Evolutionary conservation across 768 basidiomycete genomes (phyloP), one percentile per base, ranked within the genome.

Genomic region (Panaeolus papilionaceus): DNA sequence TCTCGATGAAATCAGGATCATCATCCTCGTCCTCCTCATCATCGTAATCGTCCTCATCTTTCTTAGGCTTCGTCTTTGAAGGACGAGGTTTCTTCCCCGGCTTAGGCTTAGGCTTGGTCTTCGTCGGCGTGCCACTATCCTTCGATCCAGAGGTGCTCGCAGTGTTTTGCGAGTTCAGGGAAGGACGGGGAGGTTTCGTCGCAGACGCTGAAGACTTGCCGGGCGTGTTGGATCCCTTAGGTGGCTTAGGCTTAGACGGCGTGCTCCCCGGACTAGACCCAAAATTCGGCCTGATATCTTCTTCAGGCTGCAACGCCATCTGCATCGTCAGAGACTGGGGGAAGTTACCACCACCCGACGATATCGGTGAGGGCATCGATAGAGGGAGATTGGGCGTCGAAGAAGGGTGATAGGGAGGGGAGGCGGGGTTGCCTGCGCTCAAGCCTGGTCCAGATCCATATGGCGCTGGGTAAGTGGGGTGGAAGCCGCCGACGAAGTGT

Each of bases 401-500:
- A 33, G 68, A 47, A 12, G 58, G 62, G 5, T 74, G 75, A 40
- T 74, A 68, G 38, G 70, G 67, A 63, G 62, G 61, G 63, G 33
- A 33, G 33, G 33, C 65, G 38, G 39, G 61, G 63, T 65, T 64
- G 33, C n/a, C 58, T 23, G 54, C 51, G 33, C 64, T 28, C n/a
- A 64, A 63, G 23, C 64, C 62, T 12, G 69, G 51, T 20, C 62
- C 20, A 65, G 69, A 61, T 28, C 62, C 20, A 65, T 73, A 69
- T 10, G 42, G 28, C 39, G 26, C 62, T 54, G 67, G 62, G 14
- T 66, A 64, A 33, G 63, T 63, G 45, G 80, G 79, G 70, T 79
- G 64, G 71, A 89, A 89, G 38, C 88, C 87, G 18, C 86, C 87
- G 38, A 88, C 74, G 70, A 89, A 88, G 37, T 69, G 68, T 54